Evolutionary conservation across 306 rosid genomes (phyloP).

Genomic region (Gastrolobium bilobum): DNA sequence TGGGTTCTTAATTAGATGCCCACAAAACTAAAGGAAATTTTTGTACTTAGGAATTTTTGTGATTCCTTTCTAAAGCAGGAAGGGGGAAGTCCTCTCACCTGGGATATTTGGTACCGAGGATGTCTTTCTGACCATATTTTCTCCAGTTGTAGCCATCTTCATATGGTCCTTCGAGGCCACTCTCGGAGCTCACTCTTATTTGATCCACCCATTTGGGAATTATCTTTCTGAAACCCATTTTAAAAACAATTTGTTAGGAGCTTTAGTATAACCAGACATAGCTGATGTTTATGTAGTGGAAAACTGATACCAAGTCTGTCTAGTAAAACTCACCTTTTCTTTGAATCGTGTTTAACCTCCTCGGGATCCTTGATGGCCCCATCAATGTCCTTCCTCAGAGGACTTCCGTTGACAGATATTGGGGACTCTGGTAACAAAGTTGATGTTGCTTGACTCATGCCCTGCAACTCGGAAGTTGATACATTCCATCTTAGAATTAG

Average conservation of each 20-base stretch:
- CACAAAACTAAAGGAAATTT: neutral
- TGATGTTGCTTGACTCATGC: slow-evolving; percentile 34
- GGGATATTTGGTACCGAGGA: slow-evolving; percentile 84
- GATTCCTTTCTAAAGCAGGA: slow-evolving; percentile 27
- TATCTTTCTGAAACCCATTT: slow-evolving; percentile 70
- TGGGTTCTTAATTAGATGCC: slow-evolving; percentile 44
- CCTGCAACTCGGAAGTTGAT: slow-evolving; percentile 48
- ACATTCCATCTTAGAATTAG: slow-evolving; percentile 66
- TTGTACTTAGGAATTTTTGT: slow-evolving; percentile 14
- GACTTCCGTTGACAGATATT: slow-evolving; percentile 64
- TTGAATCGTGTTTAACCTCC: slow-evolving; percentile 63
- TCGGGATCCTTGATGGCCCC: slow-evolving; percentile 54
- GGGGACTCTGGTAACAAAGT: slow-evolving; percentile 62
- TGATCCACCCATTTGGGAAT: slow-evolving; percentile 75
- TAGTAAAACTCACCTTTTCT: slow-evolving; percentile 72
- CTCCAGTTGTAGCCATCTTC: slow-evolving; percentile 95
- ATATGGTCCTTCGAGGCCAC: slow-evolving; percentile 78
- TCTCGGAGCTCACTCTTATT: slow-evolving; percentile 74
- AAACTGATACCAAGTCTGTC: slow-evolving; percentile 33
- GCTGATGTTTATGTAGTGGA: slow-evolving; percentile 31
- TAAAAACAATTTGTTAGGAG: slow-evolving; percentile 23
- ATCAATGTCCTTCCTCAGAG: slow-evolving; percentile 61
- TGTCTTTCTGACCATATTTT: slow-evolving; percentile 95
- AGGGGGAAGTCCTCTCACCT: slow-evolving; percentile 61
- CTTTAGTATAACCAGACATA: slow-evolving; percentile 34